phyloP scores from a whole-genome alignment of 192 early-diverging fungal species.

The Umbelopsis sp. region DNA sequence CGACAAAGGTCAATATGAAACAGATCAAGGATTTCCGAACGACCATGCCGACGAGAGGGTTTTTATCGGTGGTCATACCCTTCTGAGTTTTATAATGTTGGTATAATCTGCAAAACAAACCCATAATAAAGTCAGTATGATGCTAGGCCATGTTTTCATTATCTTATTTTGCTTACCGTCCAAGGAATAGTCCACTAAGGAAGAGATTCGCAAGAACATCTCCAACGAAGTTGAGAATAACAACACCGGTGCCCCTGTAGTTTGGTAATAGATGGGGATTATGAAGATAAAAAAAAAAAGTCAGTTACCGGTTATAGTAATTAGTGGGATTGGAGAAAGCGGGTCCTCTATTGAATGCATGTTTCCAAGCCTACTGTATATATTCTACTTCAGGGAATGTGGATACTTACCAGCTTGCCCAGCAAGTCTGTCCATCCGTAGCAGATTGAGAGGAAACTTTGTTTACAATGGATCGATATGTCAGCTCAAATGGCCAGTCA shows the following conservation, averaged over 20 bases:
- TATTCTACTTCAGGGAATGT: neutral
- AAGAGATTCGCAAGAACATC: slow-evolving; percentile 34
- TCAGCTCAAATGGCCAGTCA: slow-evolving; percentile 42
- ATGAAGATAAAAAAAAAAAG: neutral
- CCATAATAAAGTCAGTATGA: neutral
- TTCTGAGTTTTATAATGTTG: slow-evolving; percentile 22
- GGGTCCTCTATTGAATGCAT: neutral
- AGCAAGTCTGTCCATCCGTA: slow-evolving; percentile 16
- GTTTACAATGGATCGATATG: slow-evolving; percentile 5
- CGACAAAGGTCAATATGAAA: slow-evolving; percentile 35
- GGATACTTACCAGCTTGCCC: slow-evolving; percentile 27
- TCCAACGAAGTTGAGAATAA: slow-evolving; percentile 37
- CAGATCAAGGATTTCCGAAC: slow-evolving; percentile 36
- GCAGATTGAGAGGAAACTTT: slow-evolving; percentile 12
- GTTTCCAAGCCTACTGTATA: too few species aligned
- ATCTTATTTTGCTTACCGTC: slow-evolving; percentile 11
- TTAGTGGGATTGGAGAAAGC: neutral
- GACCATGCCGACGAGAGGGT: slow-evolving; percentile 30
- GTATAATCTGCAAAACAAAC: slow-evolving; percentile 17
- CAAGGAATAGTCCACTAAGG: slow-evolving; percentile 38
- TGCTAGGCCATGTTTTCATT: neutral
- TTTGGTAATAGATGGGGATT: neutral
- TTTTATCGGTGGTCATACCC: slow-evolving; percentile 16
- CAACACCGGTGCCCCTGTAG: slow-evolving; percentile 29
- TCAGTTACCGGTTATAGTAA: neutral